Percentiles rank a stretch among this genome's conserved stretches.
These are phyloP conservation scores for Cladosporium austrohemisphaericum DNA, from an alignment of 2,329 filamentous ascomycete species.

Conservation along the genomic window DNA sequence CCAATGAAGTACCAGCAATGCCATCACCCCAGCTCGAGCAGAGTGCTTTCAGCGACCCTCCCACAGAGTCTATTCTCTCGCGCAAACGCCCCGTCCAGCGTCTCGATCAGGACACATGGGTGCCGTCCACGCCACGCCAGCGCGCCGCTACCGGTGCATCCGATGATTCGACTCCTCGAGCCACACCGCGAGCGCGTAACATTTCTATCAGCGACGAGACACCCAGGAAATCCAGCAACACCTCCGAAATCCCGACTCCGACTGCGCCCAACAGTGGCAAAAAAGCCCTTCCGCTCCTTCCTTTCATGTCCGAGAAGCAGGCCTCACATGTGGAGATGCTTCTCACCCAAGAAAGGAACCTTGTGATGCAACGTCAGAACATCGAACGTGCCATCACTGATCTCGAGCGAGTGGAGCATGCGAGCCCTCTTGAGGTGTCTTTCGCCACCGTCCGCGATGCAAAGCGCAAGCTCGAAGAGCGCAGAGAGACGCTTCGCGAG, in stretches of 20 bases:
- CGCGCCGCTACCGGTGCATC: slow-evolving; percentile 10
- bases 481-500: slow-evolving; percentile 66
- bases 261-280: slow-evolving; percentile 17
- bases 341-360: slow-evolving; percentile 60
- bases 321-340: slow-evolving; percentile 58
- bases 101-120: slow-evolving; percentile 26
- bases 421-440: slow-evolving; percentile 65
- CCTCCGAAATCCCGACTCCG: slow-evolving; percentile 8
- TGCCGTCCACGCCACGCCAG: slow-evolving; percentile 23
- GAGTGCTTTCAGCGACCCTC: slow-evolving; percentile 2
- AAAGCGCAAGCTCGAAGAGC: slow-evolving; percentile 61
- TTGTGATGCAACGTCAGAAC: slow-evolving; percentile 66
- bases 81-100: slow-evolving; percentile 31
- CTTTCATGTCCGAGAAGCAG: slow-evolving; percentile 40
- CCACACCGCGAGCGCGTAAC: slow-evolving; percentile 24
- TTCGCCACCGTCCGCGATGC: slow-evolving; percentile 53
- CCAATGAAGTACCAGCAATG: slow-evolving; percentile 1
- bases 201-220: slow-evolving; percentile 12
- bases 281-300: slow-evolving; percentile 33
- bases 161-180: background rate
- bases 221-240: background rate
- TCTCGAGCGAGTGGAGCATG: slow-evolving; percentile 69
- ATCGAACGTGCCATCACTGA: slow-evolving; percentile 69
- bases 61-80: slow-evolving; percentile 33
- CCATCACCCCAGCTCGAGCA: slow-evolving; percentile 4